A percentile compares a stretch with the other conserved stretches of the same genome.
These are phyloP conservation scores for Axilococcus clingmanii DNA, from an alignment of 139 green algal species.

Conservation along the genomic window DNA sequence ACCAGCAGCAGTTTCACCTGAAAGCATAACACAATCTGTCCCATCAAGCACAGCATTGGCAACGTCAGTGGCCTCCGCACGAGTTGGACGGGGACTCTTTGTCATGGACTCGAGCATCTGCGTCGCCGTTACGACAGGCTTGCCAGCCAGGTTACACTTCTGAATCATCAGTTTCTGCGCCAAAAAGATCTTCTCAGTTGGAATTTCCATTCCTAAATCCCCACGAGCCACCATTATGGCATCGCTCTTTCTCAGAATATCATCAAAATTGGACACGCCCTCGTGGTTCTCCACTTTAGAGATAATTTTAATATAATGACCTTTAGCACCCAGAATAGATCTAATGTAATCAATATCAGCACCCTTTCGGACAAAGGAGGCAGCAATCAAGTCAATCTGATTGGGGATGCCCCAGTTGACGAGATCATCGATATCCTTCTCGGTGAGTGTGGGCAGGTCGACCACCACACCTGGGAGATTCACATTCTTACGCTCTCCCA, in stretches of 20 bases:
- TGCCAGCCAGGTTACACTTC: slow-evolving; percentile 87
- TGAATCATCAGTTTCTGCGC: slow-evolving; percentile 98
- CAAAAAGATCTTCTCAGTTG: slow-evolving; percentile 99
- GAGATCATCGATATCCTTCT: slow-evolving; percentile 92
- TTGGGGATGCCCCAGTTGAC: slow-evolving; percentile 92
- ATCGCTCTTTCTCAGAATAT: slow-evolving; percentile 83
- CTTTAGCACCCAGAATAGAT: slow-evolving; percentile 66
- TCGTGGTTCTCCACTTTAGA: slow-evolving; percentile 97
- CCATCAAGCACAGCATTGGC: slow-evolving; percentile 95
- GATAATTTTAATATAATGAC: slow-evolving; percentile 87
- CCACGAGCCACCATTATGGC: slow-evolving; percentile 83
- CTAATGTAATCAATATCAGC: slow-evolving; percentile 83
- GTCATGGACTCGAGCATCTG: slow-evolving; percentile 92
- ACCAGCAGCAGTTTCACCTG: slow-evolving; percentile 87
- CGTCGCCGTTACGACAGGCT: slow-evolving; percentile 96
- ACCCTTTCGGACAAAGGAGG: slow-evolving; percentile 97
- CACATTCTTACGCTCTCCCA: slow-evolving; percentile 97
- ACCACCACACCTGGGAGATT: slow-evolving; percentile 96
- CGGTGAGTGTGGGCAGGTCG: slow-evolving; percentile 92
- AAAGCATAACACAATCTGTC: slow-evolving; percentile 97
- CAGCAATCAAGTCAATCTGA: slow-evolving; percentile 96
- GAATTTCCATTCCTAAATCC: slow-evolving; percentile 98
- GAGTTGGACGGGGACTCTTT: slow-evolving; percentile 90
- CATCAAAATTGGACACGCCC: slow-evolving; percentile 91
- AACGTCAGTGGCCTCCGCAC: slow-evolving; percentile 91